Evolutionary conservation across 192 early-diverging fungal genomes (phyloP).

Genomic region (Haplosporangium gracile): DNA sequence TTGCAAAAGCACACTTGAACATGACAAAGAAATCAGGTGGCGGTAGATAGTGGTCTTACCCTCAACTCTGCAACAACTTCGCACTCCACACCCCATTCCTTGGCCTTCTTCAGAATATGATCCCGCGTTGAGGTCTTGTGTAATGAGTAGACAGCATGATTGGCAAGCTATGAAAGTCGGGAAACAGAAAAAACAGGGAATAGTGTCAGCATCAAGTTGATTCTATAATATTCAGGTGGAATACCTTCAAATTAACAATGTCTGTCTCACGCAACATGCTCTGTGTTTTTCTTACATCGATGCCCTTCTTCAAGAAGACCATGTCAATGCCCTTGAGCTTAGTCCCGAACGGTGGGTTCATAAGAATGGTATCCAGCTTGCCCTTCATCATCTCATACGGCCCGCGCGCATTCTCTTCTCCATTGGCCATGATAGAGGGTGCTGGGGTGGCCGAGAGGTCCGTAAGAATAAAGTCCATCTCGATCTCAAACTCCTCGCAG

Average conservation of each 20-base stretch:
- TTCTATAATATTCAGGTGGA: background rate
- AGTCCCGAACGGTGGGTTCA: slow-evolving; percentile 89
- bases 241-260: background rate
- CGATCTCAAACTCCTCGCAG: slow-evolving; percentile 69
- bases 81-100: slow-evolving; percentile 78
- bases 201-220: background rate
- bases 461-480: slow-evolving; percentile 74
- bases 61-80: slow-evolving; percentile 82
- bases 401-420: slow-evolving; percentile 17
- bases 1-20: background rate
- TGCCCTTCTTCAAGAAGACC: slow-evolving; percentile 78
- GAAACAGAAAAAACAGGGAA: background rate
- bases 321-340: slow-evolving; percentile 84
- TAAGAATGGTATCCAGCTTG: slow-evolving; percentile 80
- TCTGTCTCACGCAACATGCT: too few species aligned
- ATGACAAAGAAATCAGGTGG: background rate
- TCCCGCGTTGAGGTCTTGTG: slow-evolving; percentile 86
- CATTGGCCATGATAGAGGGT: slow-evolving; percentile 20
- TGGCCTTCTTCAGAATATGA: slow-evolving; percentile 76
- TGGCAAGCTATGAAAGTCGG: slow-evolving; percentile 60
- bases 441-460: slow-evolving; percentile 57
- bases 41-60: slow-evolving; percentile 43
- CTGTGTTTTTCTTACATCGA: slow-evolving; percentile 55
- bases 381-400: slow-evolving; percentile 59
- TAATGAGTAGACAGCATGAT: slow-evolving; percentile 78